Percentiles rank a stretch among this genome's conserved stretches.
Conservation (phyloP, 306 rosid species). For the Pueraria montana region DNA sequence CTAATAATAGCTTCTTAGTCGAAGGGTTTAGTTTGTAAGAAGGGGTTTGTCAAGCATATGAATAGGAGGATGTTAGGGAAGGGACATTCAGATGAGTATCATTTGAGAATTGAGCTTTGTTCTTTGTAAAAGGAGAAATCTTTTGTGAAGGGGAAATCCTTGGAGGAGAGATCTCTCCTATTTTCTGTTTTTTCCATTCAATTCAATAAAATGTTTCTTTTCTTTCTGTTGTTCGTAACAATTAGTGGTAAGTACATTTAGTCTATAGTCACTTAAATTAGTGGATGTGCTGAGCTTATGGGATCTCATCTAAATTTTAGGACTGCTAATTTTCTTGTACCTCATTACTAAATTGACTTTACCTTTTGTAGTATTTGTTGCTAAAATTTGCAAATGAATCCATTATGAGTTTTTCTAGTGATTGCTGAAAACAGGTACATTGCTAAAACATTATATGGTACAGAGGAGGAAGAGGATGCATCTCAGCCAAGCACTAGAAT, state of each 20-base stretch:
- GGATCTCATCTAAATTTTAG: constrained; percentile 7
- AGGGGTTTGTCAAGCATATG: neutral
- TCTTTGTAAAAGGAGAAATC: neutral
- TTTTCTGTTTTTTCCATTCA: neutral
- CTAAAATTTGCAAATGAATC: constrained; percentile 12
- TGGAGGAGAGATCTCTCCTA: neutral
- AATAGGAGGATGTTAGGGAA: neutral
- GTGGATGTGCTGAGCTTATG: constrained; percentile 3
- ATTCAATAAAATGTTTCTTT: neutral
- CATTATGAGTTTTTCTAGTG: constrained; percentile 30
- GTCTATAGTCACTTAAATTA: constrained; percentile 1
- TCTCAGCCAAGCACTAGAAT: constrained; percentile 50
- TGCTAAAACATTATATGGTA: constrained; percentile 80
- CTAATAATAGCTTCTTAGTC: neutral
- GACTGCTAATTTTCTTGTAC: neutral
- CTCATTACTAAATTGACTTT: neutral
- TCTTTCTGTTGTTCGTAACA: neutral
- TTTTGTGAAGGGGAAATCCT: neutral
- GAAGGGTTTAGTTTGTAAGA: neutral
- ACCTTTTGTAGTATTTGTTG: constrained; percentile 1
- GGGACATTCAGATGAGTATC: neutral
- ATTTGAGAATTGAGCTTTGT: neutral
- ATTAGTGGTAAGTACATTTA: neutral
- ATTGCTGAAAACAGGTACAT: constrained; percentile 76
- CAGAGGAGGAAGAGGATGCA: constrained; percentile 75